These are phyloP conservation scores for Torulaspora gathmanii DNA, from an alignment of 805 yeast species.

Conservation along the genomic window DNA sequence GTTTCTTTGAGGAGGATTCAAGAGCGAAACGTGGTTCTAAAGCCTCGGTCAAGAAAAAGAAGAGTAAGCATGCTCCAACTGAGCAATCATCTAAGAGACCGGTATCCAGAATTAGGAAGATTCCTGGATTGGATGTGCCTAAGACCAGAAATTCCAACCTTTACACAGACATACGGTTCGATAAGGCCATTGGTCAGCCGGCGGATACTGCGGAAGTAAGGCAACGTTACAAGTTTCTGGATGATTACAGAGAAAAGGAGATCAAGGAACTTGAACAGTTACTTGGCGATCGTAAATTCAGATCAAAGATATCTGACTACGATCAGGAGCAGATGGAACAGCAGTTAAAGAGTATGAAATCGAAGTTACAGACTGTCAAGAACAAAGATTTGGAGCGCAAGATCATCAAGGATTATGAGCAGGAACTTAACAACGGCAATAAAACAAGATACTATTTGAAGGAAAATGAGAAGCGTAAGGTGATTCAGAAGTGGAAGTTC, in stretches of 20 bases:
- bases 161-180: constrained; percentile 83
- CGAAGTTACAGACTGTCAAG: constrained; percentile 62
- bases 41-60: constrained; percentile 30
- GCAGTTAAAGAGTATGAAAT: constrained; percentile 57
- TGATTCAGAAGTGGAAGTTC: constrained; percentile 72
- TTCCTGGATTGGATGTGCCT: constrained; percentile 57
- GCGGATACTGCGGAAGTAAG: constrained; percentile 64
- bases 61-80: constrained; percentile 80
- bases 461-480: constrained; percentile 64
- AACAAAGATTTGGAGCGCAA: constrained; percentile 70
- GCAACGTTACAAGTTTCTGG: constrained; percentile 77
- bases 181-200: constrained; percentile 81
- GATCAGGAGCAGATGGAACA: constrained; percentile 53
- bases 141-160: constrained; percentile 39
- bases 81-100: constrained; percentile 71
- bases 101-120: constrained; percentile 64
- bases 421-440: constrained; percentile 48
- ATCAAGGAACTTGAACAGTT: constrained; percentile 53
- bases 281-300: constrained; percentile 50
- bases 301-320: constrained; percentile 37
- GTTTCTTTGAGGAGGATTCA: constrained; percentile 39
- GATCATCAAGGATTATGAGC: constrained; percentile 57
- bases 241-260: constrained; percentile 77
- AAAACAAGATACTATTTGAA: constrained; percentile 55
- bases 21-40: constrained; percentile 21